Evolutionary conservation across 2,329 filamentous ascomycete genomes (phyloP).

Genomic region (Magnaporthales sp.): DNA sequence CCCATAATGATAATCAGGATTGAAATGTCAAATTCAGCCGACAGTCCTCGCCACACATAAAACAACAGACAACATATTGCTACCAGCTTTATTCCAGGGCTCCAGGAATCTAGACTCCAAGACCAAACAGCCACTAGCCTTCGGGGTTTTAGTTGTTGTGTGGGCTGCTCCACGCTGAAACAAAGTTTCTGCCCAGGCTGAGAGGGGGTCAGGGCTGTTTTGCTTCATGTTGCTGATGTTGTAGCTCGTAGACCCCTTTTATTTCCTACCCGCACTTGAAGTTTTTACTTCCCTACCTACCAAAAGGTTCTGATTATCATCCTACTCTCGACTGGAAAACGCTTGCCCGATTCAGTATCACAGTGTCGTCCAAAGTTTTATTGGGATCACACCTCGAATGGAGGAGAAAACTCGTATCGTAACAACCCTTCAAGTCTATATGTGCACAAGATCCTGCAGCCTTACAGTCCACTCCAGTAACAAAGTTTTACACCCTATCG

Average conservation of each 20-base stretch:
- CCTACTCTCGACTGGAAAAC: not conserved
- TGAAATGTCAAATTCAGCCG: too few relatives aligned
- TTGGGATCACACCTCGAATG: not conserved
- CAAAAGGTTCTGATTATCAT: not conserved
- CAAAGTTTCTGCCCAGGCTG: not conserved
- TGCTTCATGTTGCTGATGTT: not conserved
- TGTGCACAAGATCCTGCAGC: not conserved
- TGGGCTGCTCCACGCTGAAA: not conserved
- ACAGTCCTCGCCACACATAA: too few relatives aligned
- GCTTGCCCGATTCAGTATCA: not conserved
- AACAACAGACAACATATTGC: too few relatives aligned
- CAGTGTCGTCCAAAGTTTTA: not conserved
- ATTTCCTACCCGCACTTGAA: not conserved
- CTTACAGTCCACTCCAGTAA: not conserved
- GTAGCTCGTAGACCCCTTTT: not conserved
- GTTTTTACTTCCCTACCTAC: not conserved
- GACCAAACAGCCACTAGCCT: not conserved
- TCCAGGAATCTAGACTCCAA: not conserved
- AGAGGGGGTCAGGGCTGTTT: not conserved
- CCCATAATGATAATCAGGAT: too few relatives aligned
- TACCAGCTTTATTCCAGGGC: too few relatives aligned
- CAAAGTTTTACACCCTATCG: not conserved
- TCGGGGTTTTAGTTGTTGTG: not conserved
- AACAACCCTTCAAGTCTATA: not conserved
- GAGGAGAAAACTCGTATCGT: not conserved